Conservation (phyloP, 2,329 filamentous ascomycete species). For the Colletotrichum sp. region DNA sequence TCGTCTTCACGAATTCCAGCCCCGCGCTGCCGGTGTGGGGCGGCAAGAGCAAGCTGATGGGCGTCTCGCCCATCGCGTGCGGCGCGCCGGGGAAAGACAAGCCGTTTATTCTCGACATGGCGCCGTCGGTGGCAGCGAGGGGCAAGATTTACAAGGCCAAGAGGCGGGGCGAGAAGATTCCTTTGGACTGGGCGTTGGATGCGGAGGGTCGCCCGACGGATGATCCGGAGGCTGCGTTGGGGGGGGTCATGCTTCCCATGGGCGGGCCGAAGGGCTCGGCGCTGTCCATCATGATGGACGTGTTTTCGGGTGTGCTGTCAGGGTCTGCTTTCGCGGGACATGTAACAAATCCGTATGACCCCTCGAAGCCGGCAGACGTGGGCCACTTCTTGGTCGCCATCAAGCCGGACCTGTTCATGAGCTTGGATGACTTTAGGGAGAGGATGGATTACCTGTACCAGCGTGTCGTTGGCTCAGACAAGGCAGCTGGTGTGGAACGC, state of each 20-base stretch:
- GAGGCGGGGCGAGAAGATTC: constrained; percentile 72
- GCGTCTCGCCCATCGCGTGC: constrained; percentile 76
- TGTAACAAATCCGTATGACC: constrained; percentile 79
- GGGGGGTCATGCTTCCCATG: constrained; percentile 86
- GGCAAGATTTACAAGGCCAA: constrained; percentile 77
- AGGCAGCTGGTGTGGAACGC: constrained; percentile 59
- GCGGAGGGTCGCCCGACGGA: constrained; percentile 71
- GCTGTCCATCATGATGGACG: constrained; percentile 85
- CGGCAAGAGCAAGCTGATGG: constrained; percentile 71
- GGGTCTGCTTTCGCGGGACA: constrained; percentile 80
- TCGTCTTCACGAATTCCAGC: constrained; percentile 75
- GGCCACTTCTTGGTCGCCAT: constrained; percentile 77
- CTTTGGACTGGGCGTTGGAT: constrained; percentile 77
- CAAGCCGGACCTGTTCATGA: constrained; percentile 78
- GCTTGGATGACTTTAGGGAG: constrained; percentile 69
- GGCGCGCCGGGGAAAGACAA: constrained; percentile 69
- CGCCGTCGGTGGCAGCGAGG: constrained; percentile 71
- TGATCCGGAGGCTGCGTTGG: constrained; percentile 73
- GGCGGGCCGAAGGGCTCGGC: constrained; percentile 83
- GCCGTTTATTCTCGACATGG: constrained; percentile 80
- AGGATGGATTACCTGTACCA: constrained; percentile 63
- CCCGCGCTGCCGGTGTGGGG: constrained; percentile 77
- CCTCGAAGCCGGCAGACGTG: constrained; percentile 70
- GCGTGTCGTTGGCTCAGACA: constrained; percentile 57
- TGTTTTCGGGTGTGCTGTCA: constrained; percentile 81